Conservation (phyloP, 1,284 basidiomycete species). For the Omphalotus olearius region DNA sequence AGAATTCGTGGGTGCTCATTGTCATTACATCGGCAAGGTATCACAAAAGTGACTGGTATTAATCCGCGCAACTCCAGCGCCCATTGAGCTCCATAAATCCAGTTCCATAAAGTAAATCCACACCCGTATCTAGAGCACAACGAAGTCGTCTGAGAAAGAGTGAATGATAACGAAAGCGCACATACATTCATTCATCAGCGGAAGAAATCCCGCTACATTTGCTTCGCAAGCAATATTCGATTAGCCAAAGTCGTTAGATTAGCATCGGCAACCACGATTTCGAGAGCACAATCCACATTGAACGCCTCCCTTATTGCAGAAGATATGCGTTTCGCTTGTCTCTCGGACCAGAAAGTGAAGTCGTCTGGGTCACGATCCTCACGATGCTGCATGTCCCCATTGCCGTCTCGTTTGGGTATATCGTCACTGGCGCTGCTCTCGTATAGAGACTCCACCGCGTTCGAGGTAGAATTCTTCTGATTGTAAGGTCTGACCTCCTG, state of each 20-base stretch:
- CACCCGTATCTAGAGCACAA: not conserved
- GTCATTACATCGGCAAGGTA: no score
- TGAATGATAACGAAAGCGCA: slow-evolving; percentile 31
- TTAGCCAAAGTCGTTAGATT: slow-evolving; percentile 82
- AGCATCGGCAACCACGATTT: slow-evolving; percentile 92
- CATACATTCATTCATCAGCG: not conserved
- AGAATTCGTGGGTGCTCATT: no score
- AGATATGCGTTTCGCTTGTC: slow-evolving; percentile 86
- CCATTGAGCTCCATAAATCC: not conserved
- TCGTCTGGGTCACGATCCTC: slow-evolving; percentile 77
- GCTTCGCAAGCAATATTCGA: slow-evolving; percentile 79
- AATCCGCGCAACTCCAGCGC: no score
- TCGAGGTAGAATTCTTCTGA: no score
- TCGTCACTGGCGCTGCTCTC: not conserved
- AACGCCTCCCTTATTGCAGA: slow-evolving; percentile 77
- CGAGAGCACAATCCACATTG: slow-evolving; percentile 81
- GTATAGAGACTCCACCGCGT: no score
- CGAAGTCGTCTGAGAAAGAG: no score
- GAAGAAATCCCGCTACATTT: slow-evolving; percentile 32
- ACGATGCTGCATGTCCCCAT: slow-evolving; percentile 24
- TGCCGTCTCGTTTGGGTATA: not conserved
- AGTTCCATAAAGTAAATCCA: not conserved
- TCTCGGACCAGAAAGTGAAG: slow-evolving; percentile 90
- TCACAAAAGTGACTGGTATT: no score
- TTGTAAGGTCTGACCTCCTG: no score